Evolutionary conservation across 2,329 filamentous ascomycete genomes (phyloP).

Genomic region (Bimuria novae-zelandiae): DNA sequence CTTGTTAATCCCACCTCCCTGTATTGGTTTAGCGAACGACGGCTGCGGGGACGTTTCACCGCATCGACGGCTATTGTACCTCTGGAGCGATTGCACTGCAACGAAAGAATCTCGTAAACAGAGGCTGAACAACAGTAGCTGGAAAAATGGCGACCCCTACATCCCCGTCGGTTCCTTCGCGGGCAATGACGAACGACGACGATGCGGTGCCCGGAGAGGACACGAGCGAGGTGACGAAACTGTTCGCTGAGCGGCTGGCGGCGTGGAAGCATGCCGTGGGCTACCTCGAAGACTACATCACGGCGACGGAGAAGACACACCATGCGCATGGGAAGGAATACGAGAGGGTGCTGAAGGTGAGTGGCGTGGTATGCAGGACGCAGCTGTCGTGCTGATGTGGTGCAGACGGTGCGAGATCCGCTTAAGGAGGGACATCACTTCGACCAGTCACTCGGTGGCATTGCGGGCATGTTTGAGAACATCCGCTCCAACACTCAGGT

Average conservation of each 20-base stretch:
- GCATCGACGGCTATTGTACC: background rate
- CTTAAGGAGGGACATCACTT: slow-evolving; percentile 92
- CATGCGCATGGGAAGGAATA: slow-evolving; percentile 89
- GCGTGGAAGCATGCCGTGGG: slow-evolving; percentile 95
- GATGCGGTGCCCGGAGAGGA: slow-evolving; percentile 56
- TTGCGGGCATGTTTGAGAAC: slow-evolving; percentile 92
- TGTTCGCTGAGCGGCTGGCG: slow-evolving; percentile 84
- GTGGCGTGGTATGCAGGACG: slow-evolving; percentile 4
- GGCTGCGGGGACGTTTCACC: slow-evolving; percentile 1
- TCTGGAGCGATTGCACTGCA: background rate
- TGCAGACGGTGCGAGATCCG: slow-evolving; percentile 78
- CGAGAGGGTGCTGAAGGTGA: slow-evolving; percentile 86
- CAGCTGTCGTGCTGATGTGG: slow-evolving; percentile 12
- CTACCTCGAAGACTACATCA: slow-evolving; percentile 89
- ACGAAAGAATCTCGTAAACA: background rate
- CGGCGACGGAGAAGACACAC: slow-evolving; percentile 83
- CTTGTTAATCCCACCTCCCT: background rate
- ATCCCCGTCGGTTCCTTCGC: slow-evolving; percentile 38
- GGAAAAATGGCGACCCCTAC: slow-evolving; percentile 39
- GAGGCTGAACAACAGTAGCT: background rate
- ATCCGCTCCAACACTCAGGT: slow-evolving; percentile 87
- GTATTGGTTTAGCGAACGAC: too few species aligned
- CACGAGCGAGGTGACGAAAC: slow-evolving; percentile 56
- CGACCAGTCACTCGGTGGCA: slow-evolving; percentile 82
- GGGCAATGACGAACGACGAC: slow-evolving; percentile 46